Evolutionary conservation across 805 yeast species (phyloP).

Genomic region (Saitoella complicata): DNA sequence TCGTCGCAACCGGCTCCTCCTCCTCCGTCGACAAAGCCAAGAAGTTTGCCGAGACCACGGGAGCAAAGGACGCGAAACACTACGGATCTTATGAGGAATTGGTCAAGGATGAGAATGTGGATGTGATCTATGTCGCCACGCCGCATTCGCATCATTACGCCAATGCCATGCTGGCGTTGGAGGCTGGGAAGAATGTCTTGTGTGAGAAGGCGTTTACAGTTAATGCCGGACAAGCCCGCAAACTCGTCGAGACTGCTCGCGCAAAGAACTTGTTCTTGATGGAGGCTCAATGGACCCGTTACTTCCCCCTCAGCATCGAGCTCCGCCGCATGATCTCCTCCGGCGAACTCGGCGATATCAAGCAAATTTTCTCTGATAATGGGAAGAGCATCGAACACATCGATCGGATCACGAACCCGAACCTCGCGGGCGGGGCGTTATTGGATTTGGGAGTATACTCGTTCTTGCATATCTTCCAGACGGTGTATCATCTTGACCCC

Average conservation of each 20-base stretch:
- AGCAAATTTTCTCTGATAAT: conserved; percentile 20
- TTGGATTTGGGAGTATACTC: conserved; percentile 41
- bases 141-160: conserved; percentile 37
- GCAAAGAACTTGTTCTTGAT: conserved; percentile 29
- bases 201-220: conserved; percentile 39
- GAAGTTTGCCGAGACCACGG: conserved; percentile 12
- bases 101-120: conserved; percentile 24
- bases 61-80: conserved; percentile 6
- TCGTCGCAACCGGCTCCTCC: conserved; percentile 19
- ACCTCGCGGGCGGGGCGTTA: conserved; percentile 40
- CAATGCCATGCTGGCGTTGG: conserved; percentile 26
- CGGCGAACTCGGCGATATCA: conserved; percentile 31
- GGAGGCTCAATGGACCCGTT: conserved; percentile 33
- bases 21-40: conserved; percentile 14
- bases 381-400: conserved; percentile 1
- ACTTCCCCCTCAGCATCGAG: conserved; percentile 28
- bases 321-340: conserved; percentile 25
- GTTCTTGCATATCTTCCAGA: conserved; percentile 24
- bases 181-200: conserved; percentile 31
- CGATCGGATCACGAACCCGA: conserved; percentile 18
- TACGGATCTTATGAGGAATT: conserved; percentile 27
- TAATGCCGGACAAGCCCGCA: conserved; percentile 28
- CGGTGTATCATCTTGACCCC: conserved; percentile 7
- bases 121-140: not conserved
- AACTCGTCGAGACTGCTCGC: conserved; percentile 29